phyloP scores from a whole-genome alignment of 2,329 filamentous ascomycete species.

The Stachybotrys echinatus region DNA sequence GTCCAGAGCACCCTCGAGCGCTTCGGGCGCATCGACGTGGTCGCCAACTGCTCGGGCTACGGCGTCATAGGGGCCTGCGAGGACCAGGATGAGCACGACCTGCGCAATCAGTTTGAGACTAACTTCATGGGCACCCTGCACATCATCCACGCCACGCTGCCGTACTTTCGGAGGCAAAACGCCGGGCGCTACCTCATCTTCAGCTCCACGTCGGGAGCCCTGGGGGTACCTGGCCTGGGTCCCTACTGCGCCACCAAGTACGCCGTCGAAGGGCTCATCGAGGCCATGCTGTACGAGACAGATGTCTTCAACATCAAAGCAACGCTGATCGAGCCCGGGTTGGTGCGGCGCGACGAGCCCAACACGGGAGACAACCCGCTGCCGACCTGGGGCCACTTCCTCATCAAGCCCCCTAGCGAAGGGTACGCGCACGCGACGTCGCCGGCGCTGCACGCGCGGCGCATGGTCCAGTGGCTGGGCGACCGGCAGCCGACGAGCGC shows the following conservation, averaged over 20 bases:
- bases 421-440: conserved; percentile 73
- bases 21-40: conserved; percentile 80
- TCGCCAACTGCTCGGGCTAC: conserved; percentile 92
- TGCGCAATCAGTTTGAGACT: conserved; percentile 94
- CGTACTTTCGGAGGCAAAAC: conserved; percentile 75
- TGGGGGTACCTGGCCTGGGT: conserved; percentile 89
- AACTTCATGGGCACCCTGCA: conserved; percentile 96
- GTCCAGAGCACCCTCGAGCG: conserved; percentile 65
- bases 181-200: conserved; percentile 88
- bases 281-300: conserved; percentile 94
- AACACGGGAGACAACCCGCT: conserved; percentile 51
- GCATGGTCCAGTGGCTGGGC: conserved; percentile 92
- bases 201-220: conserved; percentile 82
- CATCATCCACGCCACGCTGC: conserved; percentile 83
- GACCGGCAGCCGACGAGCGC: conserved; percentile 90
- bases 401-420: conserved; percentile 79
- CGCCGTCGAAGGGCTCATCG: conserved; percentile 90
- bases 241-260: conserved; percentile 98
- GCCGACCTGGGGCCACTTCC: conserved; percentile 85
- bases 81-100: conserved; percentile 92
- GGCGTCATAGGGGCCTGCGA: conserved; percentile 94
- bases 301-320: conserved; percentile 89
- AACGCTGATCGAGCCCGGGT: conserved; percentile 85
- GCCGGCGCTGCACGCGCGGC: conserved; percentile 80
- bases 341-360: conserved; percentile 81